These are phyloP conservation scores for Cucurbita pepo DNA, from an alignment of 306 rosid species.

Conservation along the genomic window DNA sequence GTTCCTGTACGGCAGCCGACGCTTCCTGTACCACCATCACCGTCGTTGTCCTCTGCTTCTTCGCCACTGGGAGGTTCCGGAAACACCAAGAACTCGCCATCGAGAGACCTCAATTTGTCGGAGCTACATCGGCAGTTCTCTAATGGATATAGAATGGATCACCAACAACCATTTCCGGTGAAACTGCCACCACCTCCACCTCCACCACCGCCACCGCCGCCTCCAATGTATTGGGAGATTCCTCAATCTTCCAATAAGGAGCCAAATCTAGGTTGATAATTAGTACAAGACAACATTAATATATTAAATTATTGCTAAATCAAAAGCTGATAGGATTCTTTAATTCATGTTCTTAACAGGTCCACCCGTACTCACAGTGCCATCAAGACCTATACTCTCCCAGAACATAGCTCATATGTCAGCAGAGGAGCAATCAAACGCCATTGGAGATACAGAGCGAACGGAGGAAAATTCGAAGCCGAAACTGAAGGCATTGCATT, in stretches of 20 bases:
- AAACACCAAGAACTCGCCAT: constrained; percentile 13
- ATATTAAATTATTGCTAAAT: neutral
- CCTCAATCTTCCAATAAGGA: constrained; percentile 15
- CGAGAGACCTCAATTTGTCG: constrained; percentile 13
- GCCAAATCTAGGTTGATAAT: constrained; percentile 3
- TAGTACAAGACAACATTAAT: neutral
- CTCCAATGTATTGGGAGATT: constrained; percentile 39
- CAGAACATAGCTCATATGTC: constrained; percentile 19
- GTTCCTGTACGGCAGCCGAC: constrained; percentile 15
- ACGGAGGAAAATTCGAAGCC: constrained; percentile 35
- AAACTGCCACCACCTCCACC: constrained; percentile 38
- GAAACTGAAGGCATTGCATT: constrained; percentile 78
- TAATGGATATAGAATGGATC: neutral
- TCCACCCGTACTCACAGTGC: constrained; percentile 45
- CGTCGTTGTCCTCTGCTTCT: constrained; percentile 22
- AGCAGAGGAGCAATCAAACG: constrained; percentile 2
- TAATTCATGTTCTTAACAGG: neutral
- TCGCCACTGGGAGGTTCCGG: constrained; percentile 17
- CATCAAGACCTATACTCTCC: constrained; percentile 35
- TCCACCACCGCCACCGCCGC: constrained; percentile 46
- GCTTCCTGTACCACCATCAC: constrained; percentile 2
- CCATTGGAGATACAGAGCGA: constrained; percentile 5
- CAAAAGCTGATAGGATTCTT: neutral
- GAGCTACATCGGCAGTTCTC: constrained; percentile 6
- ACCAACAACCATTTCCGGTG: constrained; percentile 7